Base-by-base conservation (phyloP, 768 basidiomycete species). In the Boletus rufocinnamomeus region DNA sequence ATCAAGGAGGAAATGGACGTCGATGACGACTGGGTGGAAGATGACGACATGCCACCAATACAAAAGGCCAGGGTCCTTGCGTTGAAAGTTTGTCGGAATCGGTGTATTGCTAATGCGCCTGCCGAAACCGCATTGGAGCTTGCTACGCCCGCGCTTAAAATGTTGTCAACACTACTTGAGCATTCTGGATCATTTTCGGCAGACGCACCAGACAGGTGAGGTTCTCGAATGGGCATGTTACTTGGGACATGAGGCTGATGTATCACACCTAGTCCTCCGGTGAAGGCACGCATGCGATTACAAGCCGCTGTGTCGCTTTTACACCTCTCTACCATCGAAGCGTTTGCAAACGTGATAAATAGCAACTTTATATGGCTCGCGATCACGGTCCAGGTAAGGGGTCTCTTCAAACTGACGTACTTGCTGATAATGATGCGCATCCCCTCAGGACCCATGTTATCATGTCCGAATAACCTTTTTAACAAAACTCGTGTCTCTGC, bases 391-490 rank as follows among this genome's bases (percentile, higher is more conserved):
- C 94, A 97, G 79, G 94, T 93, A 56, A 57, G 79, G 68, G 11
- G 25, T n/a, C n/a, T 32, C 40, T 38, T 57, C 17, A 10, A 32
- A 46, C 50, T 7, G 19, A 27, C 10, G 21, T 27, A 2, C 38
- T 61, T 11, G 41, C 34, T 37, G 50, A 56, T 14, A 44, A 50
- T 50, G 49, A 50, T 27, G 62, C 27, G 21, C 17, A 52, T 40
- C 19, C 21, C 19, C 35, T 25, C 67, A 97, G 92, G 96, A 99
- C 66, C 79, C 92, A 1, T 92, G 88, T 66, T 97, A 86, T 70
- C 85, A 93, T 62, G 92, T 98, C 46, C 90, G 97, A 45, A 76
- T 85, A 56, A 74, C 66, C 5, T 95, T 96, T 76, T 71, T 98
- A 52, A 81, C 76, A 27, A 97, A 97, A 72, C 76, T 95, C 2